Evolutionary conservation across 306 rosid genomes (phyloP).

Genomic region (Trichosanthes truncata): DNA sequence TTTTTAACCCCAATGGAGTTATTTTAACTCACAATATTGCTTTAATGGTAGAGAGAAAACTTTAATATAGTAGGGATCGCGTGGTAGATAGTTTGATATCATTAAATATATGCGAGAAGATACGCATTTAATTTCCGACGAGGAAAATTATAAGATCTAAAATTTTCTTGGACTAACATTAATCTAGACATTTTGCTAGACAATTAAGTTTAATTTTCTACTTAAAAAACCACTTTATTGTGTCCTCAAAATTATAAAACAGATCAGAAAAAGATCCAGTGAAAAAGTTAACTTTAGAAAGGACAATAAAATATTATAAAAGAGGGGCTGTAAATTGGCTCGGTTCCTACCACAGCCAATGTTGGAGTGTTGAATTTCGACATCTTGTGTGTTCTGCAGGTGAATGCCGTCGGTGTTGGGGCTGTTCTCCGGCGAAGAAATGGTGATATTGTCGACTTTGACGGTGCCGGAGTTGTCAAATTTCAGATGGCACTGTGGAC

Average conservation of each 20-base stretch:
- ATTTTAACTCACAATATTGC: background rate
- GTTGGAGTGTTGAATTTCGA: conserved; percentile 62
- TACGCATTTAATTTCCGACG: background rate
- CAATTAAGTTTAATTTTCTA: background rate
- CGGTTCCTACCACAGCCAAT: conserved; percentile 52
- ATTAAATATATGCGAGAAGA: background rate
- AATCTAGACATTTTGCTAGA: background rate
- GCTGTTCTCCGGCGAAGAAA: conserved; percentile 71
- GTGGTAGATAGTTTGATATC: background rate
- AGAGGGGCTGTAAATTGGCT: background rate
- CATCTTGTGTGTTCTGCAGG: conserved; percentile 78
- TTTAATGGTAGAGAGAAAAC: background rate
- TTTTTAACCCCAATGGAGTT: background rate
- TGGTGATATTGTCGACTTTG: conserved; percentile 51
- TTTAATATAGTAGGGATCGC: background rate
- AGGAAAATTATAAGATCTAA: too few species aligned
- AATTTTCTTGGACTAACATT: too few species aligned
- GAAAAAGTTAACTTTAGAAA: background rate
- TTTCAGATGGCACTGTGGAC: conserved; percentile 88
- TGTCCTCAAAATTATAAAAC: background rate
- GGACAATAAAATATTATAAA: background rate
- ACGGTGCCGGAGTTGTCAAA: conserved; percentile 66
- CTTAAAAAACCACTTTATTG: background rate
- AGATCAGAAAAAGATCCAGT: background rate
- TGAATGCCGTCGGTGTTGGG: conserved; percentile 95